A percentile compares a stretch with the other conserved stretches of the same genome.
phyloP scores from a whole-genome alignment of 2,329 filamentous ascomycete species.

The Arthrobotrys musiformis region DNA sequence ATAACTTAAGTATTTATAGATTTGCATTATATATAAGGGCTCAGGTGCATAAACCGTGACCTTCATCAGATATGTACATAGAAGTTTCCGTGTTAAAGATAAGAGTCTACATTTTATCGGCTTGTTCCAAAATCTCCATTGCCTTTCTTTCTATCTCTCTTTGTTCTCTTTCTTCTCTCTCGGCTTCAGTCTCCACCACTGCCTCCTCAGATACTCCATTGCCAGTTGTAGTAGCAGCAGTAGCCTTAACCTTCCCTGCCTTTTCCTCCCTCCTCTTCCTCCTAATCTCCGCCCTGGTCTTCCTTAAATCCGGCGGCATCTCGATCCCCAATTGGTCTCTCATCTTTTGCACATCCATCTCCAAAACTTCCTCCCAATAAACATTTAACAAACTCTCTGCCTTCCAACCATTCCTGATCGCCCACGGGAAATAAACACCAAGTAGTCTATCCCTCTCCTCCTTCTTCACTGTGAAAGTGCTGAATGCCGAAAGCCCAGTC shows the following conservation, averaged over 20 bases:
- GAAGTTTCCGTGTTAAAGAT: slow-evolving; percentile 28
- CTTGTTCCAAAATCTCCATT: slow-evolving; percentile 57
- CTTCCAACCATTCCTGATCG: slow-evolving; percentile 80
- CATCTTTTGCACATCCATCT: slow-evolving; percentile 81
- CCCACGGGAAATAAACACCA: slow-evolving; percentile 86
- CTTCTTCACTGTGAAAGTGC: slow-evolving; percentile 73
- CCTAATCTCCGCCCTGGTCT: slow-evolving; percentile 74
- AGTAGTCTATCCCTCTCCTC: slow-evolving; percentile 75
- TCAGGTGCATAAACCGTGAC: slow-evolving; percentile 7
- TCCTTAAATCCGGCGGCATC: slow-evolving; percentile 83
- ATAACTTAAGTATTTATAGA: not conserved
- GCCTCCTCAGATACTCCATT: not conserved
- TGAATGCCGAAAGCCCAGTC: slow-evolving; percentile 87
- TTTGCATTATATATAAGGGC: slow-evolving; percentile 27
- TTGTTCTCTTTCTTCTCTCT: slow-evolving; percentile 52
- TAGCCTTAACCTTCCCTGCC: not conserved
- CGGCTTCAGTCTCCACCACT: slow-evolving; percentile 33
- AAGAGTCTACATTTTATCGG: slow-evolving; percentile 28
- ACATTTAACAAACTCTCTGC: slow-evolving; percentile 89
- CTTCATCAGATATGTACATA: not conserved
- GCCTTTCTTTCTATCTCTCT: slow-evolving; percentile 59
- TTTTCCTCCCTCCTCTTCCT: slow-evolving; percentile 70
- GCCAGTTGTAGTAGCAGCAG: not conserved
- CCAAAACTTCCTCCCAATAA: slow-evolving; percentile 95
- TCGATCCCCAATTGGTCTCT: slow-evolving; percentile 82